Evolutionary conservation across 192 early-diverging fungal genomes (phyloP), one percentile per base, ranked within the genome.

Genomic region (Linnemannia schmuckeri): DNA sequence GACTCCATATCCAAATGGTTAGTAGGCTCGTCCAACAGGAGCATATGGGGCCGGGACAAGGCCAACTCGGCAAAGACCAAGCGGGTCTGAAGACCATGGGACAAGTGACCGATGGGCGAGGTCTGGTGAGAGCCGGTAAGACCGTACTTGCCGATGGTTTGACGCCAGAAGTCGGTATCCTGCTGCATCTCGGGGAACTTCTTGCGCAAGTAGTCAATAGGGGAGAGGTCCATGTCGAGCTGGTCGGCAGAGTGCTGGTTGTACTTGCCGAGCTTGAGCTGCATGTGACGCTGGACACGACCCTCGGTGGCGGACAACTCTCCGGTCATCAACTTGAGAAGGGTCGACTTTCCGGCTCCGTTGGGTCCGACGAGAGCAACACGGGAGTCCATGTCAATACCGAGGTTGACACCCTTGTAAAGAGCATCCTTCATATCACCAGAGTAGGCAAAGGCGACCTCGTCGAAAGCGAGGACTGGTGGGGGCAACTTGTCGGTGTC

Each of bases 1-100:
- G 97, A 93, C 83, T 95, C 96, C 79, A 95, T 95, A 89, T 96
- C 94, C 89, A 99, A 95, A 77, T 97, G 96, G 90, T 99, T 99
- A 80, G 98, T 99, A 78, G 98, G 98, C 94, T 99, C 99, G 82
- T 99, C 99, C 83, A 99, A 94, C 80, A 99, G 91, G 80, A 99
- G 90, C 80, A 99, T 96, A 90, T 98, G 97, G 76, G 99, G 98
- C 77, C 92, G 91, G 73, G 93, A 90, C 69, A 99, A 90, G 8
- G 97, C 95, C 22, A 99, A 91, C 79, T 97, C 96, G 54, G 97
- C 97, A 91, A 99, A 99, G 22, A 99, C 97, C 76, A 99, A 94
- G 61, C 98, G 96, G 80, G 97, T 94, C 84, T 96, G 96, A 81
- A 98, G 96, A 80, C 98, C 98, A 88, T 99, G 98, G 35, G 97